Evolutionary conservation across 257 asterid genomes (phyloP).

Genomic region (Gentiana macrophylla): DNA sequence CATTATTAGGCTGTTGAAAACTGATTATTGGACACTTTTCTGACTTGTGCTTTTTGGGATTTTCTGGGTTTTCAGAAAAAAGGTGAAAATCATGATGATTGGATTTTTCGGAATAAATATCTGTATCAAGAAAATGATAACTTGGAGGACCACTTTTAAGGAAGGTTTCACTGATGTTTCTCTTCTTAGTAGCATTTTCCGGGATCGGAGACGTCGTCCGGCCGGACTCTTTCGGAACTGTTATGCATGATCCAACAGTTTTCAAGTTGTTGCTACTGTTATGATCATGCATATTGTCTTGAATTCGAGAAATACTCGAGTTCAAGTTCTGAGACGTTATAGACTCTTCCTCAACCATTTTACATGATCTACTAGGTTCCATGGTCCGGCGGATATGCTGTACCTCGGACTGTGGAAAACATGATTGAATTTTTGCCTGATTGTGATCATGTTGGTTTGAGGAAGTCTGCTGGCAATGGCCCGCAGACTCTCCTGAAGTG

Average conservation of each 20-base stretch:
- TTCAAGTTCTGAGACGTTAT: no score
- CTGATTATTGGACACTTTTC: slow-evolving; percentile 35
- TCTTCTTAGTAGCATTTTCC: slow-evolving; percentile 26
- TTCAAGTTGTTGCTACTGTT: no score
- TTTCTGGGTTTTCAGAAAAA: slow-evolving; percentile 18
- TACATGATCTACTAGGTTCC: no score
- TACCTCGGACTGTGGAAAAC: no score
- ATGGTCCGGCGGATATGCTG: no score
- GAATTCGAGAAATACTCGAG: background rate
- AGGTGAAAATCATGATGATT: slow-evolving; percentile 16
- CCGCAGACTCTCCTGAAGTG: slow-evolving; percentile 17
- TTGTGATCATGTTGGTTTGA: slow-evolving; percentile 1
- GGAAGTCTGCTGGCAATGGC: slow-evolving; percentile 11
- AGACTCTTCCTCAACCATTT: no score
- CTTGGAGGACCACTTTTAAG: slow-evolving; percentile 3
- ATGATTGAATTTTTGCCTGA: background rate
- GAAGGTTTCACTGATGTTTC: slow-evolving; percentile 10
- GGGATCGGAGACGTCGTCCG: no score
- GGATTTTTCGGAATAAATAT: slow-evolving; percentile 7
- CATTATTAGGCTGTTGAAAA: slow-evolving; percentile 52
- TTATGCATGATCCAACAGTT: no score
- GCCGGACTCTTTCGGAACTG: no score
- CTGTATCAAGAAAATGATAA: slow-evolving; percentile 9
- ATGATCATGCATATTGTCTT: background rate
- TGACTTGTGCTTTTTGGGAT: slow-evolving; percentile 28